Conservation (phyloP, 73 alveolate species). For the Urostyla sp. region DNA sequence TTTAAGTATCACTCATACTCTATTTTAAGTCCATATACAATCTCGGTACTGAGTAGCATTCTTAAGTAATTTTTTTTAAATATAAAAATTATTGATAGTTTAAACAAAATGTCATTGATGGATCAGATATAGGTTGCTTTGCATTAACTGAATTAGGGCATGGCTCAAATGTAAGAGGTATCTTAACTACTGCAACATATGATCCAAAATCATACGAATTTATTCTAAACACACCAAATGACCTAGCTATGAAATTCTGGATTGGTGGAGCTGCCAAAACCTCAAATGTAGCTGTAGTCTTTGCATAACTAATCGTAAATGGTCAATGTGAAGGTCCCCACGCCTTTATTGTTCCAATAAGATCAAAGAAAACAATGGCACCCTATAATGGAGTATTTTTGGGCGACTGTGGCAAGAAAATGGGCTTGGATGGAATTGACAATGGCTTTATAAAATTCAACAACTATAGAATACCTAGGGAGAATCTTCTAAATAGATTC, state of each 20-base stretch:
- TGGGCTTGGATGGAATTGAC: slow-evolving; percentile 58
- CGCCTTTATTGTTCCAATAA: slow-evolving; percentile 80
- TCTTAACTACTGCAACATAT: slow-evolving; percentile 61
- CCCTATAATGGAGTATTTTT: slow-evolving; percentile 27
- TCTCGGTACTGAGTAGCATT: slow-evolving; percentile 48
- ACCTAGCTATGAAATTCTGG: slow-evolving; percentile 60
- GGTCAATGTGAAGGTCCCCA: slow-evolving; percentile 83
- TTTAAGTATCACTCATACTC: slow-evolving; percentile 18
- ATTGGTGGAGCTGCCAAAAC: slow-evolving; percentile 68
- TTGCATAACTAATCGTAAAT: slow-evolving; percentile 61
- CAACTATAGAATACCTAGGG: slow-evolving; percentile 49
- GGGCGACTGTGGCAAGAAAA: slow-evolving; percentile 65
- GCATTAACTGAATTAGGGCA: slow-evolving; percentile 73
- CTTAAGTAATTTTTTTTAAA: too few species aligned
- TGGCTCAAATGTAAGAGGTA: slow-evolving; percentile 72
- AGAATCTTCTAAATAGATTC: slow-evolving; percentile 61
- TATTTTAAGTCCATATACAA: slow-evolving; percentile 32
- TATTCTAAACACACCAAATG: slow-evolving; percentile 60
- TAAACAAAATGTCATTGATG: slow-evolving; percentile 12
- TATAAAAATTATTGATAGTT: too few species aligned
- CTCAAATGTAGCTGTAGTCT: slow-evolving; percentile 55
- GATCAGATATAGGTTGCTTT: slow-evolving; percentile 65
- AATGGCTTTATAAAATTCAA: slow-evolving; percentile 58
- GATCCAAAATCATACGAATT: slow-evolving; percentile 44
- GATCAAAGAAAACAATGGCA: slow-evolving; percentile 73